Base-by-base conservation (phyloP, 2,329 filamentous ascomycete species). In the Aspergillus sp. region DNA sequence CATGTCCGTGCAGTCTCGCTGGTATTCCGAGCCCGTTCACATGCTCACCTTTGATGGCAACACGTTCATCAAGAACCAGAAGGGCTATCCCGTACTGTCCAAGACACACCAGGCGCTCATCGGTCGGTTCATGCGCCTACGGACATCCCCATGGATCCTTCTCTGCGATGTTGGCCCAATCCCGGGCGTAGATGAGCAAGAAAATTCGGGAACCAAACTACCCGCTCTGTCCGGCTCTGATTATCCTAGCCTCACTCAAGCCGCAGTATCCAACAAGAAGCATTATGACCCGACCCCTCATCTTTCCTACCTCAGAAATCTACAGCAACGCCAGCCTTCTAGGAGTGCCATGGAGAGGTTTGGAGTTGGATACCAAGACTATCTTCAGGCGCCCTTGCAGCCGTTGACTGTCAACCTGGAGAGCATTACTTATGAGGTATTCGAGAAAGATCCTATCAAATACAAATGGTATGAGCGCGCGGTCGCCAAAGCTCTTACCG, bases 391-490 rank as follows among this genome's bases (percentile, higher is more conserved):
- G 2, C 95, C 95, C 2, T 82, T 99, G 42, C 96, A 99, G 74
- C 95, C 95, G 0, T 83, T 99, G 13, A 94, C 94, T 0, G 95
- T 99, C 75, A 99, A 99, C 68, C 83, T 99, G 13, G 96, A 99
- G 75, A 96, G 92, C 50, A 90, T 96, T 44, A 99, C 95, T 0
- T 99, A 99, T 75, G 95, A 99, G 73, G 94, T 98, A 2, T 99
- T 99, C 70, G 95, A 99, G 75, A 96, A 96, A 67, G 96, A 99
- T 65, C 95, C 95, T 0, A 90, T 99, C 78, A 99, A 99, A 77
- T 99, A 99, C 74, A 88, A 92, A 65, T 96, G 94, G 83, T 99
- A 99, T 73, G 92, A 98, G 75, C 83, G 84, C 49, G 95, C 95
- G 13, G 89, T 96, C 59, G 86, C 86, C 3, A 86, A 90, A 65